Evolutionary conservation across 441 rosid species (phyloP), one percentile per base, ranked within the genome.

Genomic region (Brassica balearica): DNA sequence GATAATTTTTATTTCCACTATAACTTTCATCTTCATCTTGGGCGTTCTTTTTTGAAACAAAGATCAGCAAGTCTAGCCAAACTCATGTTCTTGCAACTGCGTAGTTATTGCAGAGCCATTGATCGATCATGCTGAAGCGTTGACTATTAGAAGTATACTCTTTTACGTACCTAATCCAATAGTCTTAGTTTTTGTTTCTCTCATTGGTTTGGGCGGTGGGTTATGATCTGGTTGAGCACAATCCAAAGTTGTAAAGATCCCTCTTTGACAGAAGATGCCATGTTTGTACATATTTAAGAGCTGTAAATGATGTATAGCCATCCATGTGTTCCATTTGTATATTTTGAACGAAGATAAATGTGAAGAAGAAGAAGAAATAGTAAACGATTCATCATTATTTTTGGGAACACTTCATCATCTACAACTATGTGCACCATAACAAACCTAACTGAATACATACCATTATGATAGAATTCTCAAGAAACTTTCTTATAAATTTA

Each of bases 181-280:
- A 36, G 10, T 36, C 43, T 36, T 36, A 0, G 10, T 80, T 94
- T 36, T 79, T 88, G 86, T 84, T 88, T 73, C 91, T 80, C 76
- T 94, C 97, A 61, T 89, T 62, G 2, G 91, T 87, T 63, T 93
- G 14, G 51, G 69, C 96, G 90, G 3, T 95, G 95, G 0, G 95
- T 83, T n/a, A 94, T 87, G 82, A 88, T 83, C 86, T 94, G 97
- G 17, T 91, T 92, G 6, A 88, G 73, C 2, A 92, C 97, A 23
- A 94, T 96, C 97, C 97, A 15, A 88, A 92, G 78, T 96, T 89
- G 86, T 93, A 94, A 2, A 88, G 95, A 51, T 93, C 98, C 38
- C 96, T 92, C 68, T 85, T 88, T 20, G 82, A 15, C 3, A 93
- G 88, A 38, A 94, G 88, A 84, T 88, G 96, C 8, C 96, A 96